Evolutionary conservation across 148 eudicot species (phyloP).

Genomic region (Dianthus caryophyllus): DNA sequence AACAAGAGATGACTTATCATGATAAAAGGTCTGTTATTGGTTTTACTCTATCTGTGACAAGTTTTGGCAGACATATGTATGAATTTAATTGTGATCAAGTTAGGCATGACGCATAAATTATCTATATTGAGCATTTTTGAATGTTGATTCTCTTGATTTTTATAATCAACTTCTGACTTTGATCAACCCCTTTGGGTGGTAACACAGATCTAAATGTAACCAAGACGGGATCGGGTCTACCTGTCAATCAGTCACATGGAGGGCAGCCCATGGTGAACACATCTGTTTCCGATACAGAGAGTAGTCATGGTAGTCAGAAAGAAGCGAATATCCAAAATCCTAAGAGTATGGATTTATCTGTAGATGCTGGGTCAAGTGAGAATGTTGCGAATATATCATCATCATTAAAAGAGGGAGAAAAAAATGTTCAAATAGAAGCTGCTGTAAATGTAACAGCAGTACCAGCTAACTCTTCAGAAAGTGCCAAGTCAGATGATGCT

Average conservation of each 20-base stretch:
- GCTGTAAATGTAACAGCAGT: constrained; percentile 21
- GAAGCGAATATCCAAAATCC: constrained; percentile 17
- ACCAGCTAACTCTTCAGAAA: constrained; percentile 24
- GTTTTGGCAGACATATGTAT: background rate
- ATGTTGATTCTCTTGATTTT: background rate
- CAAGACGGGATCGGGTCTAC: constrained; percentile 21
- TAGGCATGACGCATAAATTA: no score
- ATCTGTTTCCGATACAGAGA: constrained; percentile 34
- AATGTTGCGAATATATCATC: constrained; percentile 19
- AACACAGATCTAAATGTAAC: constrained; percentile 26
- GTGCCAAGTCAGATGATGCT: constrained; percentile 36
- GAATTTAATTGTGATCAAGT: constrained; percentile 7
- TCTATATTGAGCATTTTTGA: background rate
- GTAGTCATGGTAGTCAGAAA: constrained; percentile 30
- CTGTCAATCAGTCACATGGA: constrained; percentile 27
- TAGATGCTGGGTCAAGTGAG: constrained; percentile 21
- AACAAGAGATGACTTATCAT: background rate
- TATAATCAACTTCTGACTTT: background rate
- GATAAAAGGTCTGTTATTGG: background rate
- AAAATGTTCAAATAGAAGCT: constrained; percentile 26
- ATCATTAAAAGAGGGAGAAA: constrained; percentile 17
- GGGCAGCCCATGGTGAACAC: constrained; percentile 32
- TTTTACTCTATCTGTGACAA: background rate
- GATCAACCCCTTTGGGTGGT: constrained; percentile 4
- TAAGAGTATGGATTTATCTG: constrained; percentile 11